Evolutionary conservation across 2,329 filamentous ascomycete genomes (phyloP).

Genomic region (Aspergillus versicolor): DNA sequence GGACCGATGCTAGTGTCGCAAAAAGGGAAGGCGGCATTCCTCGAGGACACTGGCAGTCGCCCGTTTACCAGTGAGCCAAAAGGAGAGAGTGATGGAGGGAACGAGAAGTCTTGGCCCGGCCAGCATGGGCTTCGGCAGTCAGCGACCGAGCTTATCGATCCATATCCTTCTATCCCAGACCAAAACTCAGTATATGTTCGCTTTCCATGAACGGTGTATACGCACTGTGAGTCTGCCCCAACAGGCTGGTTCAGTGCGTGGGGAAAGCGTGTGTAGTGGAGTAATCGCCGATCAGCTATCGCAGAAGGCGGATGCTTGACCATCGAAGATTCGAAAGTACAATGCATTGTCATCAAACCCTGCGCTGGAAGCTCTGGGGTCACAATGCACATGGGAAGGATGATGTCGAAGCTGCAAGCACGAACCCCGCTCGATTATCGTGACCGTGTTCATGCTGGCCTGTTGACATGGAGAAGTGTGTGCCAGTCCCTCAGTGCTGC

Average conservation of each 20-base stretch:
- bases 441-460: neutral
- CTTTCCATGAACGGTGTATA: neutral
- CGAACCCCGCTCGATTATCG: neutral
- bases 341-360: neutral
- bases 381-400: neutral
- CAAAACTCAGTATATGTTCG: neutral
- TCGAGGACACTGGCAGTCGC: neutral
- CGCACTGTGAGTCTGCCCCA: neutral
- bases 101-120: neutral
- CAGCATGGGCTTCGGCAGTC: neutral
- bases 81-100: neutral
- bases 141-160: neutral
- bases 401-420: neutral
- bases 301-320: neutral
- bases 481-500: neutral
- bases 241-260: neutral
- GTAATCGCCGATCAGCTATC: conserved; percentile 3
- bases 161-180: neutral
- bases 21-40: neutral
- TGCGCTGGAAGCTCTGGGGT: neutral
- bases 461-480: neutral
- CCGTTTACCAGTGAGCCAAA: neutral
- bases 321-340: neutral
- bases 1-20: neutral
- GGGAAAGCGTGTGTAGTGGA: neutral